phyloP scores from a whole-genome alignment of 257 asterid genomes.

The Lycium barbarum region DNA sequence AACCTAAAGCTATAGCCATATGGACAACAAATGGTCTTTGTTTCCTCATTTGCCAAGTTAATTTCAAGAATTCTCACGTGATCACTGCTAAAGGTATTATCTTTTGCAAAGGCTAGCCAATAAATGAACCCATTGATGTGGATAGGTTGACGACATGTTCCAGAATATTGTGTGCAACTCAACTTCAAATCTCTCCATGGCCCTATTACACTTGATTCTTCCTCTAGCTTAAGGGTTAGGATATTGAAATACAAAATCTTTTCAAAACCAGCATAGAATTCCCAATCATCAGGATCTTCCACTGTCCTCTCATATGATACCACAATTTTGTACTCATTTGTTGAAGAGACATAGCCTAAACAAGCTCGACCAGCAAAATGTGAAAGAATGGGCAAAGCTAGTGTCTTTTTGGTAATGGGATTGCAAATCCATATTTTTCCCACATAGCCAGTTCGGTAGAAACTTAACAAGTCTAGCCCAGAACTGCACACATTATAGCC shows the following conservation, averaged over 20 bases:
- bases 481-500: neutral
- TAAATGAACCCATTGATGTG: neutral
- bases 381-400: neutral
- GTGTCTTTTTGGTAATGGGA: neutral
- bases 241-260: neutral
- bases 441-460: neutral
- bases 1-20: neutral
- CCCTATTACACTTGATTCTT: neutral
- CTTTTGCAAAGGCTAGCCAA: neutral
- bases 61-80: neutral
- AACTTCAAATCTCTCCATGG: neutral
- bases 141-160: neutral
- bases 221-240: neutral
- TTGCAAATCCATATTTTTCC: neutral
- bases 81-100: neutral
- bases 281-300: neutral
- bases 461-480: conserved; percentile 8
- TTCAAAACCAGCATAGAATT: neutral
- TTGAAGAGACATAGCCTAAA: conserved; percentile 4
- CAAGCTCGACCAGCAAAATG: neutral
- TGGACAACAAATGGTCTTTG: neutral
- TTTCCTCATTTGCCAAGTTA: conserved; percentile 21
- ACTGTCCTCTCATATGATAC: neutral
- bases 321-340: conserved; percentile 10
- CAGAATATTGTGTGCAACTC: neutral